A percentile compares a stretch with the other conserved stretches of the same genome.
These are phyloP conservation scores for Gonium pectorale DNA, from an alignment of 139 green algal species.

Conservation along the genomic window DNA sequence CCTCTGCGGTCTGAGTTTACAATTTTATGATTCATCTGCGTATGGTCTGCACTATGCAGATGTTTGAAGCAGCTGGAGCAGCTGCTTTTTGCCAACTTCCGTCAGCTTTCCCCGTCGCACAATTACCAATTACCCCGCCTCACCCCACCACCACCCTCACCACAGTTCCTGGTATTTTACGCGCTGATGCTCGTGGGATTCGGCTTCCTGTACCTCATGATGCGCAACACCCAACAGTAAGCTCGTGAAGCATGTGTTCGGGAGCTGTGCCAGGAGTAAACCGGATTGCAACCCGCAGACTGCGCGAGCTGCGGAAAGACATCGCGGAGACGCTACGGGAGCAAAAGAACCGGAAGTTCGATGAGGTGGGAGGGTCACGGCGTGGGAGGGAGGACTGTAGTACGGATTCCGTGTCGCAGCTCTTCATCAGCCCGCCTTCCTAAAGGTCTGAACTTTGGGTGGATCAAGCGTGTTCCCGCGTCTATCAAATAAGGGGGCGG, in stretches of 20 bases:
- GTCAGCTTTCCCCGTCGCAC: too few species aligned
- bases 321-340: conserved; percentile 38
- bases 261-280: not conserved
- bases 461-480: not conserved
- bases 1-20: too few species aligned
- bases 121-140: too few species aligned
- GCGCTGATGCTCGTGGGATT: conserved; percentile 30
- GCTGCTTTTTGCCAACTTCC: not conserved
- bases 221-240: conserved; percentile 33
- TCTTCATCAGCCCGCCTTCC: too few species aligned
- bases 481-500: too few species aligned
- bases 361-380: not conserved
- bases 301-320: conserved; percentile 30
- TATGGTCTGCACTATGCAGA: too few species aligned
- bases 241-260: not conserved
- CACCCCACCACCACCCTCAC: too few species aligned
- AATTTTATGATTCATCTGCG: too few species aligned
- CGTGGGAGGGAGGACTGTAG: not conserved
- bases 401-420: not conserved
- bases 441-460: not conserved
- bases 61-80: too few species aligned
- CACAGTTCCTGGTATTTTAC: conserved; percentile 45
- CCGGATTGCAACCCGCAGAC: not conserved
- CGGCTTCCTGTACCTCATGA: conserved; percentile 32
- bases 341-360: conserved; percentile 24